Evolutionary conservation across 2,329 filamentous ascomycete genomes (phyloP), one percentile per base, ranked within the genome.

Genomic region (Aspergillus versicolor): DNA sequence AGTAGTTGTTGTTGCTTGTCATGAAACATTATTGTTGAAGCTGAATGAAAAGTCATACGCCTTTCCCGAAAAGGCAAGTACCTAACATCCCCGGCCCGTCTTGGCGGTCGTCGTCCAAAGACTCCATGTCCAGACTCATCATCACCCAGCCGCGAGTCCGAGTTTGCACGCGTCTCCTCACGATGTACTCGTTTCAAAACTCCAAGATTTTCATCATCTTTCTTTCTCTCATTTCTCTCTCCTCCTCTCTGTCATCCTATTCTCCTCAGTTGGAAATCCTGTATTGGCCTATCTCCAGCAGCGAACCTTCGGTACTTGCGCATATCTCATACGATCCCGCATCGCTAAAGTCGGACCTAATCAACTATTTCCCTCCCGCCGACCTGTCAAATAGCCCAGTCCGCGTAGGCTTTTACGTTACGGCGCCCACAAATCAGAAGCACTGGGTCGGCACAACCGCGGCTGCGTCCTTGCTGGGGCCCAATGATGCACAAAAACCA

Each of bases 391-490:
- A 79, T 53, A 77, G 79, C 66, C 80, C 85, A 61, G 72, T 83
- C 45, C 79, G 81, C 40, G 73, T 85, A 6, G 82, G 81, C 58
- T 78, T 83, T 34, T 81, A 76, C 64, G 83, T 65, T 40, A 62
- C 62, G 19, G 70, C 68, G 1, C 57, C 67, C 1, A 61, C 66
- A 24, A 70, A 69, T 44, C 48, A 67, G 15, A 73, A 70, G 51
- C 70, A 74, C 67, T 77, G 74, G 75, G 68, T 73, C 8, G 75
- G 76, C 6, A 75, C 72, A 37, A 64, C 79, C 15, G 70, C 75
- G 8, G 75, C 75, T 5, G 54, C 69, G 21, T 69, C 71, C 12
- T 65, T 72, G 2, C 69, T 79, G 49, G 47, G 49, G 7, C 60
- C 59, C 27, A 57, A 43, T 52, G 57, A 63, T 24, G 52, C 61